Conservation (phyloP, 345 rosid species). For the Microthlaspi erraticum region DNA sequence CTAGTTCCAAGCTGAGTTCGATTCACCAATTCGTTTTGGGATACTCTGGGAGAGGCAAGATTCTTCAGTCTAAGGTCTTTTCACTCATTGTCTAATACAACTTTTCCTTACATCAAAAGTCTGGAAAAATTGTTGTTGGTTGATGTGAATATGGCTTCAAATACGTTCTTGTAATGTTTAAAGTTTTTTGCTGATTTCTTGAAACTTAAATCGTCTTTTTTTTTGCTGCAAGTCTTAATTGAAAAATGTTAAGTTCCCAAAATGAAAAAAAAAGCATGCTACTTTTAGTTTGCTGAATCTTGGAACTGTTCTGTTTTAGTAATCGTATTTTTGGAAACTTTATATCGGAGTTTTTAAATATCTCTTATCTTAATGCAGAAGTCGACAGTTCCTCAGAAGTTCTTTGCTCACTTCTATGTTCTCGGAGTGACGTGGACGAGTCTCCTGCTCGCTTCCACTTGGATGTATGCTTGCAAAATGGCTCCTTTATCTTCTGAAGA, state of each 20-base stretch:
- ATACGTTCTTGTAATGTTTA: too few species aligned
- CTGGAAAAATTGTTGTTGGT: neutral
- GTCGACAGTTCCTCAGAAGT: conserved; percentile 72
- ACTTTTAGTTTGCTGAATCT: conserved; percentile 6
- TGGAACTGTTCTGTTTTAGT: neutral
- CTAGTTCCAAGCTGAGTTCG: conserved; percentile 46
- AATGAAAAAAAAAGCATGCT: neutral
- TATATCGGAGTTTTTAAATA: neutral
- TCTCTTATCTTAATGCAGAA: conserved; percentile 51
- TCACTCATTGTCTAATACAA: neutral
- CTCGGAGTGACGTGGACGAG: conserved; percentile 73
- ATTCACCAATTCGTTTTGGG: conserved; percentile 49
- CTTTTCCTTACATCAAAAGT: neutral
- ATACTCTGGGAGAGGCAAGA: conserved; percentile 63
- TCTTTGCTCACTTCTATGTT: conserved; percentile 69
- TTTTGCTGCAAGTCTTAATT: too few species aligned
- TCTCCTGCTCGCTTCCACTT: conserved; percentile 57
- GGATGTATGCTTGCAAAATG: conserved; percentile 59
- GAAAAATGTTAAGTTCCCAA: too few species aligned
- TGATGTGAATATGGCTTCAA: too few species aligned
- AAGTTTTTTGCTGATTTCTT: too few species aligned
- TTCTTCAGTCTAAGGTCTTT: conserved; percentile 55
- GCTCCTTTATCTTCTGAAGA: conserved; percentile 51
- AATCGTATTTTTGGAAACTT: neutral
- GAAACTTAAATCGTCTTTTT: too few species aligned